Evolutionary conservation across 306 rosid species (phyloP).

Genomic region (Vigna nakashimae): DNA sequence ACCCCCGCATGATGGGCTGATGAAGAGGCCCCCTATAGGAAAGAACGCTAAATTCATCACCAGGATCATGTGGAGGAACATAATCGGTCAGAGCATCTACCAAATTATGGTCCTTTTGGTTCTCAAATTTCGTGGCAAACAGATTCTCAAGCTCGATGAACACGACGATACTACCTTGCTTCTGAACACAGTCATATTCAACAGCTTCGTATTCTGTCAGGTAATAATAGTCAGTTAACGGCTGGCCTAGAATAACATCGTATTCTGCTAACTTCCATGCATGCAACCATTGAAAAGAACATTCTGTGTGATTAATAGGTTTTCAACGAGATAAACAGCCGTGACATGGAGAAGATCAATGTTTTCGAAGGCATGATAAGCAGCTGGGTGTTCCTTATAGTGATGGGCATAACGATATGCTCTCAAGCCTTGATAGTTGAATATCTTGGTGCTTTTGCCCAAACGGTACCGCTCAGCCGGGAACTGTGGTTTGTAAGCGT

Average conservation of each 20-base stretch:
- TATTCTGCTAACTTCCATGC: not conserved
- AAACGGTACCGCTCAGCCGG: conserved; percentile 65
- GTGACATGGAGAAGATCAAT: conserved; percentile 92
- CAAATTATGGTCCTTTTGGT: conserved; percentile 71
- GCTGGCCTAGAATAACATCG: too few relatives aligned
- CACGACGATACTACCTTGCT: conserved; percentile 54
- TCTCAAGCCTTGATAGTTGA: conserved; percentile 77
- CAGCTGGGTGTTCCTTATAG: conserved; percentile 68
- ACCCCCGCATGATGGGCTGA: conserved; percentile 80
- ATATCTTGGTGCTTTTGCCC: conserved; percentile 75
- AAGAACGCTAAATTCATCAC: conserved; percentile 70
- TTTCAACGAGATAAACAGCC: conserved; percentile 90
- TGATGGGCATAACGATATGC: conserved; percentile 56
- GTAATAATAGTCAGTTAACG: conserved; percentile 21
- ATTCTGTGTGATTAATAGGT: conserved; percentile 46
- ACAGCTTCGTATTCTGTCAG: conserved; percentile 92
- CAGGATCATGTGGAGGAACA: conserved; percentile 84
- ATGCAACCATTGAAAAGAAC: not conserved
- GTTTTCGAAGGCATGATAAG: conserved; percentile 62
- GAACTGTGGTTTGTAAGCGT: conserved; percentile 65
- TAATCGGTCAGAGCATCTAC: conserved; percentile 83
- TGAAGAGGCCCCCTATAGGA: conserved; percentile 82
- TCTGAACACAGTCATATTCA: conserved; percentile 81
- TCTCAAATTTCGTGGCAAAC: conserved; percentile 64
- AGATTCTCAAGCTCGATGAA: conserved; percentile 60